Evolutionary conservation across 2,329 filamentous ascomycete genomes (phyloP), one percentile per base, ranked within the genome.

Genomic region (Beauveria asiatica): DNA sequence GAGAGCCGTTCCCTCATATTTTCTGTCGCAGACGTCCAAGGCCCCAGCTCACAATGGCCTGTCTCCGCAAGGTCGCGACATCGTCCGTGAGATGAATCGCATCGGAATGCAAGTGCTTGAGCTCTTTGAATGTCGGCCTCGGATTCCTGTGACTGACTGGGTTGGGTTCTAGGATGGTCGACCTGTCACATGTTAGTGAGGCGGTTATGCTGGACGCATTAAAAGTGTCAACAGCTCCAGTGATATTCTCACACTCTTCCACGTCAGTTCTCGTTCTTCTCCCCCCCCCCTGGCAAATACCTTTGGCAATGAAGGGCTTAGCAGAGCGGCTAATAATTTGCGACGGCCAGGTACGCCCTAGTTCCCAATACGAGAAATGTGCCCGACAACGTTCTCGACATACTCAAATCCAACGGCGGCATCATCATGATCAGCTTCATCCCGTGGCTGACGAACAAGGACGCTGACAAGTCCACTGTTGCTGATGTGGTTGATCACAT

Each of bases 81-180:
- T 94, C 1, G 78, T 96, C 50, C 77, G 77, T 37, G 91, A 96
- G 75, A 94, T 95, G 90, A 95, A 95, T 71, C 81, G 91, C 5
- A 75, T 95, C 2, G 91, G 91, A 11, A 90, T 96, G 84, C 27
- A 41, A 11, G 57, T 63, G 58, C 25, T 61, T n/a, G 66, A 33
- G 9, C 19, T n/a, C 27, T 52, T 21, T 25, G 25, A 16, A 37
- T 30, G 19, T 33, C 17, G 41, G 5, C 25, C 25, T 25, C 25
- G 25, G 25, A 25, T 25, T 25, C 25, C 25, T 25, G 25, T 25
- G 25, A 25, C 25, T 25, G 25, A 25, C 25, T 25, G 25, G 25
- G 25, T 25, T 25, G 25, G 25, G 25, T 30, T 64, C 6, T 44
- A 62, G 49, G 37, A 63, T 63, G 33, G 30, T 63, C 17, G 61